These are phyloP conservation scores for Penicillium odoratum DNA, from an alignment of 495 filamentous ascomycete species.

Conservation along the genomic window DNA sequence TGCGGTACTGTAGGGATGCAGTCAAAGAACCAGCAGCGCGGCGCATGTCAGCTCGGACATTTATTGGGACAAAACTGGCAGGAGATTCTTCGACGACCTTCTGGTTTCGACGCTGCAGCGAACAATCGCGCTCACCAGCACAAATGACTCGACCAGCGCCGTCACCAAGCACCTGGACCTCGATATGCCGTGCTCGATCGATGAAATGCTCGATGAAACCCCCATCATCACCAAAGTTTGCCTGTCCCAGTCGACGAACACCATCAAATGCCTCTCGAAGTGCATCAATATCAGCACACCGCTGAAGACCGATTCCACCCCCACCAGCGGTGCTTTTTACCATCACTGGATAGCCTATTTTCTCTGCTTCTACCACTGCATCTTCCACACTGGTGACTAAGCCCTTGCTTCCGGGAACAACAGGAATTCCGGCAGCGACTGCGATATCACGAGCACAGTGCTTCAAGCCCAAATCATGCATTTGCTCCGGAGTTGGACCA, in stretches of 20 bases:
- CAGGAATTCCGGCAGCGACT: slow-evolving; percentile 49
- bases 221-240: slow-evolving; percentile 77
- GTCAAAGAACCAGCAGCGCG: slow-evolving; percentile 78
- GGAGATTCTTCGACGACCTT: slow-evolving; percentile 95
- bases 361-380: slow-evolving; percentile 60
- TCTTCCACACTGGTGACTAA: slow-evolving; percentile 77
- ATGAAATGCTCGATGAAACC: slow-evolving; percentile 91
- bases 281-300: not conserved
- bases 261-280: slow-evolving; percentile 38
- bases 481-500: slow-evolving; percentile 47
- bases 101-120: slow-evolving; percentile 79
- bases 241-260: slow-evolving; percentile 60
- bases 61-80: slow-evolving; percentile 68
- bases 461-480: slow-evolving; percentile 52
- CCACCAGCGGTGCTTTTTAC: slow-evolving; percentile 92
- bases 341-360: slow-evolving; percentile 81
- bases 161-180: slow-evolving; percentile 89
- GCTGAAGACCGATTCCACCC: slow-evolving; percentile 86
- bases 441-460: slow-evolving; percentile 38
- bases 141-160: slow-evolving; percentile 69
- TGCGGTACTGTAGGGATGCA: slow-evolving; percentile 76
- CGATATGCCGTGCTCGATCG: slow-evolving; percentile 78
- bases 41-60: slow-evolving; percentile 63
- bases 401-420: slow-evolving; percentile 84
- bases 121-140: slow-evolving; percentile 78